Percentiles rank a stretch among this genome's conserved stretches.
phyloP scores from a whole-genome alignment of 768 basidiomycete genomes.

The Suillus spraguei region DNA sequence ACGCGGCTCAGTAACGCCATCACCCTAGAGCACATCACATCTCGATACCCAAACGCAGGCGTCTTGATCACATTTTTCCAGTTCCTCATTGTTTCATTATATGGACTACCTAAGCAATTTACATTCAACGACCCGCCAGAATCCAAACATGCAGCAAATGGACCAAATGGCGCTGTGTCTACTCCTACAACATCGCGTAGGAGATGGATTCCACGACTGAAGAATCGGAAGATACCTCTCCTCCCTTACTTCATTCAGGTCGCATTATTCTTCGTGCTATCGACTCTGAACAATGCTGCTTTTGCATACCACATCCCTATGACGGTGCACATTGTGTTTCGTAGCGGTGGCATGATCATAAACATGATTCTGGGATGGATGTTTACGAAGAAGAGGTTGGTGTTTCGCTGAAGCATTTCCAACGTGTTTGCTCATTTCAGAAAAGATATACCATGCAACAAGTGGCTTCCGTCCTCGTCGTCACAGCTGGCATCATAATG shows the following conservation, averaged over 20 bases:
- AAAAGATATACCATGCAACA: slow-evolving; percentile 65
- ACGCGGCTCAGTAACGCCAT: slow-evolving; percentile 66
- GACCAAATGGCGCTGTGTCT: background rate
- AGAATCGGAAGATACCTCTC: slow-evolving; percentile 69
- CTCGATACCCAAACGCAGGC: slow-evolving; percentile 68
- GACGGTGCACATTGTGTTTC: slow-evolving; percentile 92
- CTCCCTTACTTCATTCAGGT: slow-evolving; percentile 79
- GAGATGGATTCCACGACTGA: slow-evolving; percentile 47
- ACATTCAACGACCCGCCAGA: slow-evolving; percentile 25
- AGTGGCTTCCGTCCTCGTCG: slow-evolving; percentile 73
- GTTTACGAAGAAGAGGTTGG: slow-evolving; percentile 63
- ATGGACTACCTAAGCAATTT: slow-evolving; percentile 69
- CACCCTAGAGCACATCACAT: slow-evolving; percentile 73
- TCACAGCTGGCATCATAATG: slow-evolving; percentile 76
- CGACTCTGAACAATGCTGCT: slow-evolving; percentile 87
- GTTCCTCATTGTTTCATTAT: slow-evolving; percentile 74
- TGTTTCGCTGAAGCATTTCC: slow-evolving; percentile 7
- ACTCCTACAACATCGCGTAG: slow-evolving; percentile 8
- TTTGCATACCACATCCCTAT: slow-evolving; percentile 88
- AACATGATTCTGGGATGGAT: slow-evolving; percentile 82
- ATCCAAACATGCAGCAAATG: slow-evolving; percentile 38
- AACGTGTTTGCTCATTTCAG: slow-evolving; percentile 15
- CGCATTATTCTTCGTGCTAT: slow-evolving; percentile 75
- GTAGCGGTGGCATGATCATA: slow-evolving; percentile 84
- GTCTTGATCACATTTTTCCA: slow-evolving; percentile 88